A percentile compares a stretch with the other conserved stretches of the same genome.
phyloP scores from a whole-genome alignment of 1,284 basidiomycete genomes.

The Cutaneotrichosporon cavernicola region DNA sequence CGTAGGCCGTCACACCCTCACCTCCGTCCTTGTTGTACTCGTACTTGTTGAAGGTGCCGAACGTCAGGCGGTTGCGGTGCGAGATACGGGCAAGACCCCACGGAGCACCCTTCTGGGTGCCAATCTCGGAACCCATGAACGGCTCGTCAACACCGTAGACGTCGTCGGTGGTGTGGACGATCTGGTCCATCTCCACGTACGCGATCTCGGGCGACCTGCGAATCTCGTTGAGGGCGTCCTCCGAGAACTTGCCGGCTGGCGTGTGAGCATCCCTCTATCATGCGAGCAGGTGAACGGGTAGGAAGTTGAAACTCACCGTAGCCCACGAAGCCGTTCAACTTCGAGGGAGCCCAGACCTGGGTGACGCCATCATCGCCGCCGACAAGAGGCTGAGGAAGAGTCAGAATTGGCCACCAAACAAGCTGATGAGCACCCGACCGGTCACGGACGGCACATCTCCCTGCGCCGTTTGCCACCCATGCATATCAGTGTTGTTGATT shows the following conservation, averaged over 20 bases:
- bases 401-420: conserved; percentile 8
- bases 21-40: conserved; percentile 73
- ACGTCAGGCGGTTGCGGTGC: conserved; percentile 73
- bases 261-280: conserved; percentile 9
- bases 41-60: conserved; percentile 86
- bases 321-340: conserved; percentile 41
- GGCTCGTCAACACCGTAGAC: conserved; percentile 43
- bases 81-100: conserved; percentile 98
- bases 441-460: background rate
- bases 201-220: conserved; percentile 85
- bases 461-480: conserved; percentile 1
- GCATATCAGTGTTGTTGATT: conserved; percentile 1
- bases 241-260: conserved; percentile 73
- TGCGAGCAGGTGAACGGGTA: background rate
- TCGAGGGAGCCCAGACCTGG: conserved; percentile 45
- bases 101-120: conserved; percentile 74
- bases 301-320: conserved; percentile 42
- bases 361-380: conserved; percentile 45
- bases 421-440: background rate
- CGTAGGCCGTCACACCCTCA: conserved; percentile 83
- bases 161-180: conserved; percentile 65
- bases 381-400: conserved; percentile 35
- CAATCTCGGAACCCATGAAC: conserved; percentile 35
- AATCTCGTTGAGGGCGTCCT: conserved; percentile 72
- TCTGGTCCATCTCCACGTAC: conserved; percentile 89